These are phyloP conservation scores for Phytophthora rubi DNA, from an alignment of 352 stramenopile genomes.

Conservation along the genomic window DNA sequence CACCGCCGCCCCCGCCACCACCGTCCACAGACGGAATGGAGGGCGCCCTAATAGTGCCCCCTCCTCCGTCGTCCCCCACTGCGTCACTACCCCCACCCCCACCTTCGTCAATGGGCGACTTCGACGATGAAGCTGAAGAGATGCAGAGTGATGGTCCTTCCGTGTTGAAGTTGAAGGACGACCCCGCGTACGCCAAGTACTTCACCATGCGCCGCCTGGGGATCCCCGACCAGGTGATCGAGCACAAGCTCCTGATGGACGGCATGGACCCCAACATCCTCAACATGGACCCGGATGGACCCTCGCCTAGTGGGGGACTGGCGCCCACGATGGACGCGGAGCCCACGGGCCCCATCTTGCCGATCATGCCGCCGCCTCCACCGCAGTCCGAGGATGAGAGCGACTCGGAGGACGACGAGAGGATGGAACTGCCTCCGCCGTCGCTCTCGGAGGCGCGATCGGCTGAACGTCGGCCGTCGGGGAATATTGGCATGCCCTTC, in stretches of 20 bases:
- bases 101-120: constrained; percentile 37
- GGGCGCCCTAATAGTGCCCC: constrained; percentile 32
- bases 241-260: constrained; percentile 85
- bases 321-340: constrained; percentile 39
- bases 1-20: constrained; percentile 19
- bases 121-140: constrained; percentile 33
- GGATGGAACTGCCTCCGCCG: constrained; percentile 35
- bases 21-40: constrained; percentile 37
- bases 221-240: constrained; percentile 75
- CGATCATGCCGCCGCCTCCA: constrained; percentile 46
- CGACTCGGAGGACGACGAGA: constrained; percentile 40
- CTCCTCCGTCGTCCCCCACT: constrained; percentile 20
- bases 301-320: constrained; percentile 61
- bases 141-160: constrained; percentile 29
- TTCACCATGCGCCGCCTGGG: constrained; percentile 84
- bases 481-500: constrained; percentile 64
- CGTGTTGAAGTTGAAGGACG: constrained; percentile 86
- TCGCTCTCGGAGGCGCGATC: constrained; percentile 32
- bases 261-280: constrained; percentile 71
- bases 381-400: constrained; percentile 20
- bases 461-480: constrained; percentile 31
- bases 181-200: constrained; percentile 84
- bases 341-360: constrained; percentile 39
- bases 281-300: constrained; percentile 84
- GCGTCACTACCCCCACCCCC: constrained; percentile 33